Evolutionary conservation across 2,329 filamentous ascomycete species (phyloP).

Genomic region (Colletotrichum musicola): DNA sequence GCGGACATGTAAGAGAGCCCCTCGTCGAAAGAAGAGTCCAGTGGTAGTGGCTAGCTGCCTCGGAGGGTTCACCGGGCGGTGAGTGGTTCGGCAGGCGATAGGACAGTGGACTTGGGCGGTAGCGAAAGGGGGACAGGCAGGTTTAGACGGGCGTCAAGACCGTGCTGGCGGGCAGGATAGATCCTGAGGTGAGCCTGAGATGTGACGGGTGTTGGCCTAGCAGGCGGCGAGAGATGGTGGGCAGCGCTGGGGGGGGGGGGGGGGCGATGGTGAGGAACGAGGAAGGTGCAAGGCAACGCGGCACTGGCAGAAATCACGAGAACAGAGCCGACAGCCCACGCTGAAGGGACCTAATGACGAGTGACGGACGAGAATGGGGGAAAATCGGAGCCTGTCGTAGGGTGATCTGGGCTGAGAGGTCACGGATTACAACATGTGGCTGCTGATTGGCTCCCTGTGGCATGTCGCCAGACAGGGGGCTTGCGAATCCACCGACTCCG

Average conservation of each 20-base stretch:
- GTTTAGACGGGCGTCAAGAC: neutral
- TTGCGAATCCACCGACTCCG: slow-evolving; percentile 18
- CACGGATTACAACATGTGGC: slow-evolving; percentile 39
- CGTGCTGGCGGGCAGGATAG: neutral
- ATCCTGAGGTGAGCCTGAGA: slow-evolving; percentile 11
- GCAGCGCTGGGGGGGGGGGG: slow-evolving; percentile 2
- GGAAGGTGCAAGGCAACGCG: slow-evolving; percentile 20
- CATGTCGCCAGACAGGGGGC: slow-evolving; percentile 30
- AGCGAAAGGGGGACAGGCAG: neutral
- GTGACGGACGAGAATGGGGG: slow-evolving; percentile 36
- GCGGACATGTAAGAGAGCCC: slow-evolving; percentile 36
- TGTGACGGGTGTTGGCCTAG: slow-evolving; percentile 19
- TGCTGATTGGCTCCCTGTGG: slow-evolving; percentile 28
- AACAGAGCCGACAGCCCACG: slow-evolving; percentile 27
- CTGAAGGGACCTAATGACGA: slow-evolving; percentile 35
- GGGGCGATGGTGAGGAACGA: slow-evolving; percentile 23
- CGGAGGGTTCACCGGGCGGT: slow-evolving; percentile 34
- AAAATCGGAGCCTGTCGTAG: slow-evolving; percentile 35
- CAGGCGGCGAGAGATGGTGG: slow-evolving; percentile 2
- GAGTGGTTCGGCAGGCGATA: slow-evolving; percentile 12
- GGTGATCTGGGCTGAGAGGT: slow-evolving; percentile 39
- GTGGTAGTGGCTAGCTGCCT: slow-evolving; percentile 15
- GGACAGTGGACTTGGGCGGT: neutral
- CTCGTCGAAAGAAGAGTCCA: slow-evolving; percentile 11
- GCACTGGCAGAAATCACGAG: slow-evolving; percentile 36